A percentile compares a stretch with the other conserved stretches of the same genome.
Conservation (phyloP, 805 yeast species). For the Wickerhamomyces bisporus region DNA sequence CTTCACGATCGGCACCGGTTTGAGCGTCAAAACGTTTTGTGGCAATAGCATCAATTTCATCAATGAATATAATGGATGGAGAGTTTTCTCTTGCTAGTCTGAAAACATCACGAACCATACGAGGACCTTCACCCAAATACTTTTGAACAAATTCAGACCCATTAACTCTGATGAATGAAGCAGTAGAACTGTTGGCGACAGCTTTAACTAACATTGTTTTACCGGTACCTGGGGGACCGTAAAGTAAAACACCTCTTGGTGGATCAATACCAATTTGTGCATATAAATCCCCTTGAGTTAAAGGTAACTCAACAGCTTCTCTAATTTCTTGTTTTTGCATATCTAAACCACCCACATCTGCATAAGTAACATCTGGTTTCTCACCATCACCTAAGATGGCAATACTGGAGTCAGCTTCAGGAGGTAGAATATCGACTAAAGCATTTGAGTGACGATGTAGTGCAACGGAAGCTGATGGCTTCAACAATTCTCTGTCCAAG, state of each 20-base stretch:
- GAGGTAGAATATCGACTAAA: conserved; percentile 93
- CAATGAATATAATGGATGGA: conserved; percentile 95
- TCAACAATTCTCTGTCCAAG: conserved; percentile 87
- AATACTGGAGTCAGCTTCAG: conserved; percentile 96
- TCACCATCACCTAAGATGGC: conserved; percentile 93
- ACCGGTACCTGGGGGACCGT: conserved; percentile 99
- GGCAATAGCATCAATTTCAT: conserved; percentile 98
- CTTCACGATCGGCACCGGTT: conserved; percentile 99
- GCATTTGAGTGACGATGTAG: conserved; percentile 98
- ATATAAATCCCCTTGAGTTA: conserved; percentile 92
- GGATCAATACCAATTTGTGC: conserved; percentile 98
- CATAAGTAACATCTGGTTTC: conserved; percentile 87
- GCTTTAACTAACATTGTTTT: conserved; percentile 99
- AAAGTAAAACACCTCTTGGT: conserved; percentile 93
- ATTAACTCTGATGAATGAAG: conserved; percentile 92
- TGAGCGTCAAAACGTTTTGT: conserved; percentile 99
- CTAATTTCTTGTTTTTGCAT: conserved; percentile 99
- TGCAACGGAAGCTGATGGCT: conserved; percentile 94
- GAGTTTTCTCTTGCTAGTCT: conserved; percentile 95
- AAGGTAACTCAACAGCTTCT: conserved; percentile 96
- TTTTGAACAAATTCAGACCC: conserved; percentile 99
- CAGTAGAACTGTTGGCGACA: conserved; percentile 94
- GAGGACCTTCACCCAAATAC: conserved; percentile 97
- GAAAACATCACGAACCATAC: conserved; percentile 99
- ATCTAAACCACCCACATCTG: conserved; percentile 98